Conservation (phyloP, 306 rosid genomes). For the Citrullus colocynthis region DNA sequence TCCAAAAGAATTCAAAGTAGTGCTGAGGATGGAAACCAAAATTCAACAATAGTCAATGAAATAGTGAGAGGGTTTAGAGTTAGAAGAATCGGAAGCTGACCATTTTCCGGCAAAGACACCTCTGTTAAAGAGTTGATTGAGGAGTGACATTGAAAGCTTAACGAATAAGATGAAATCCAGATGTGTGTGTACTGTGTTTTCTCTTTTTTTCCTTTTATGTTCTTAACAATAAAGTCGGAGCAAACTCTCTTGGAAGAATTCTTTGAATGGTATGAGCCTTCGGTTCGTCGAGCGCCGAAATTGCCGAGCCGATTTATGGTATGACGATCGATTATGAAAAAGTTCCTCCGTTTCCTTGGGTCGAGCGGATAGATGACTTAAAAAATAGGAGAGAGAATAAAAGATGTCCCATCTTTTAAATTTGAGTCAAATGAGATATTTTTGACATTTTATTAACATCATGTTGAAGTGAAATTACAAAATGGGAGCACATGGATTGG, state of each 20-base stretch:
- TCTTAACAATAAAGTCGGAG: not conserved
- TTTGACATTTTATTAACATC: no score
- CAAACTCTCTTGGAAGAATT: not conserved
- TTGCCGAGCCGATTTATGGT: not conserved
- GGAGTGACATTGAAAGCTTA: constrained; percentile 53
- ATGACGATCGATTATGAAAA: not conserved
- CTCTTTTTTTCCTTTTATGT: no score
- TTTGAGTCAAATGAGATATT: no score
- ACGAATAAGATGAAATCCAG: not conserved
- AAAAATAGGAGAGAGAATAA: no score
- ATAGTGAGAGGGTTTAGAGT: not conserved
- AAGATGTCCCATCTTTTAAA: no score
- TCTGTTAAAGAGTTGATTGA: constrained; percentile 84
- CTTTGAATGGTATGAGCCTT: not conserved
- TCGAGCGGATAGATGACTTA: no score
- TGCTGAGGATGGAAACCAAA: not conserved
- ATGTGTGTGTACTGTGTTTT: not conserved
- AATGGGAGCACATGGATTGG: no score
- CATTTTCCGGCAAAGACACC: constrained; percentile 88
- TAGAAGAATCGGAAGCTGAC: constrained; percentile 21
- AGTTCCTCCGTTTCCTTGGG: no score
- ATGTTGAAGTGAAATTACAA: no score
- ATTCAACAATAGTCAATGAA: not conserved
- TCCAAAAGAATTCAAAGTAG: not conserved
- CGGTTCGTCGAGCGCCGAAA: not conserved